Percentiles rank a stretch among this genome's conserved stretches.
Evolutionary conservation across 768 basidiomycete genomes (phyloP).

Genomic region (Cubamyces sp.): DNA sequence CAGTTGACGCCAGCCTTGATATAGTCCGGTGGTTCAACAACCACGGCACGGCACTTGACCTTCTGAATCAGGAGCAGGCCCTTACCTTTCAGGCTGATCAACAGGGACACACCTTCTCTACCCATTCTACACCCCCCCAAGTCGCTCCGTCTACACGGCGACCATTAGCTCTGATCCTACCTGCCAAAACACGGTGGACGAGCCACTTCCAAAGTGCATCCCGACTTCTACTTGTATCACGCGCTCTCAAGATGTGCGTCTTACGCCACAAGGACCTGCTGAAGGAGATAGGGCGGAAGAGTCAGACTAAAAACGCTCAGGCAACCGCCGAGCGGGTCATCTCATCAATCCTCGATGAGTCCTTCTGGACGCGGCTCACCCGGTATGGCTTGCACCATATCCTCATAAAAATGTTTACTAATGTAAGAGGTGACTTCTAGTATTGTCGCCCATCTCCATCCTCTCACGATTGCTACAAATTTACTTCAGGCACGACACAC

Average conservation of each 20-base stretch:
- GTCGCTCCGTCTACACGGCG: too few relatives aligned
- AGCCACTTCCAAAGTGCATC: slow-evolving; percentile 13
- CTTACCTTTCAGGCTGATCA: background rate
- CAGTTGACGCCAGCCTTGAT: slow-evolving; percentile 16
- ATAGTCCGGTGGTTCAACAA: slow-evolving; percentile 38
- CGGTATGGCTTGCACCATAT: background rate
- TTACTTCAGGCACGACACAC: slow-evolving; percentile 19
- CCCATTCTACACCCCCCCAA: too few relatives aligned
- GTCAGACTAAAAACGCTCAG: slow-evolving; percentile 19
- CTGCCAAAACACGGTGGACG: slow-evolving; percentile 26
- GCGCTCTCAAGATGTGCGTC: background rate
- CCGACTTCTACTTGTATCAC: slow-evolving; percentile 12
- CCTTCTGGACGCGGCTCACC: slow-evolving; percentile 10
- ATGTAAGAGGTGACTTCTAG: background rate
- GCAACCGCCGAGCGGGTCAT: slow-evolving; percentile 4
- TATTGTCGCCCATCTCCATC: slow-evolving; percentile 10
- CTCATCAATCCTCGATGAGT: background rate
- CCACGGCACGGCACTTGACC: slow-evolving; percentile 29
- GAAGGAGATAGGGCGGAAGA: background rate
- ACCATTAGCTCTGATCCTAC: slow-evolving; percentile 17
- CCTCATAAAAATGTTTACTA: too few relatives aligned
- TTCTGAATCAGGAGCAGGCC: slow-evolving; percentile 24
- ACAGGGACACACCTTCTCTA: too few relatives aligned
- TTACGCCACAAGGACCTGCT: background rate
- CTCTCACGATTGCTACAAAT: slow-evolving; percentile 27